Conservation (phyloP, 2,329 filamentous ascomycete genomes). For the Aspergillus oerlinghausenensis region DNA sequence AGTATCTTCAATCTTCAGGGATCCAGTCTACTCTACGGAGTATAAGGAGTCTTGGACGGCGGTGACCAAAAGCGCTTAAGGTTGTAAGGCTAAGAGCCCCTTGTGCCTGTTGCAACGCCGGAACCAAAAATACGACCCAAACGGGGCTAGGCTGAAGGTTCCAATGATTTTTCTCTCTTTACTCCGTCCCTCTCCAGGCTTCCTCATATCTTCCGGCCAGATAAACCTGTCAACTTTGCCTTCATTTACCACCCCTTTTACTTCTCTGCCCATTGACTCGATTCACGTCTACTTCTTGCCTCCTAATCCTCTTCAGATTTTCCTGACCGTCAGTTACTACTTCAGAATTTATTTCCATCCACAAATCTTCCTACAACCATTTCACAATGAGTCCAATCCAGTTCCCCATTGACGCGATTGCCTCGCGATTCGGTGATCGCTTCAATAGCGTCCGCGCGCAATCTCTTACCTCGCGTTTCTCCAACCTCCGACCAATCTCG, state of each 20-base stretch:
- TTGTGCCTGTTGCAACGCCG: not conserved
- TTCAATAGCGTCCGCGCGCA: constrained; percentile 79
- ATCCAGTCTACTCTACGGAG: not conserved
- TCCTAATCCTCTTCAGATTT: not conserved
- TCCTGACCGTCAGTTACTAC: not conserved
- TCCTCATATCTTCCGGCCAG: not conserved
- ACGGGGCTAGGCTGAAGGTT: constrained; percentile 4
- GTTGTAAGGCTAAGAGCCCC: no score
- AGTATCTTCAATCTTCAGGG: not conserved
- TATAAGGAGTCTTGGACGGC: not conserved
- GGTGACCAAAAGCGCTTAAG: not conserved
- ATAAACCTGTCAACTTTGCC: not conserved
- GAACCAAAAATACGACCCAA: constrained; percentile 4
- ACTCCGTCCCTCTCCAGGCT: not conserved
- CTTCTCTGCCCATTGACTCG: not conserved
- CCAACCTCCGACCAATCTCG: constrained; percentile 83
- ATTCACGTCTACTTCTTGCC: not conserved
- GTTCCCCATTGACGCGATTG: constrained; percentile 87
- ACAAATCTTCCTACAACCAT: not conserved
- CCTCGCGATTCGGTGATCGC: constrained; percentile 86
- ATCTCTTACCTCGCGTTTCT: constrained; percentile 74
- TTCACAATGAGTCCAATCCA: constrained; percentile 75
- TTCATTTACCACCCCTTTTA: not conserved
- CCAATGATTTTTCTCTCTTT: constrained; percentile 1
- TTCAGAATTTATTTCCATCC: not conserved